Evolutionary conservation across 2,329 filamentous ascomycete genomes (phyloP).

Genomic region (Penicillium sp.): DNA sequence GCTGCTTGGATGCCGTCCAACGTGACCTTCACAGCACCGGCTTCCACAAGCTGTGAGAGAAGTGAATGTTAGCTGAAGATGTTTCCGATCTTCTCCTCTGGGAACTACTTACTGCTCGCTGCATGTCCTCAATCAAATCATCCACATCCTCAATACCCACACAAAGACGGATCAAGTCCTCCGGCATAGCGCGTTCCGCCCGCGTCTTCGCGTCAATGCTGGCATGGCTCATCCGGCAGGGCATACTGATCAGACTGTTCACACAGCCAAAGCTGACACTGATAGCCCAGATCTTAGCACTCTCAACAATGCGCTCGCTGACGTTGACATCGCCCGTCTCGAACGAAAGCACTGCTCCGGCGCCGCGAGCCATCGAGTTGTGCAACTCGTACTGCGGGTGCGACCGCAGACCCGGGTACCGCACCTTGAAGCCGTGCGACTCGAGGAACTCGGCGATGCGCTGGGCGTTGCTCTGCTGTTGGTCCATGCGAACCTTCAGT

Average conservation of each 20-base stretch:
- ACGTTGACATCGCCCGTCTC: conserved; percentile 85
- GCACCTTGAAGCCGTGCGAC: conserved; percentile 85
- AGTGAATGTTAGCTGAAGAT: conserved; percentile 9
- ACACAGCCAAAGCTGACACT: conserved; percentile 98
- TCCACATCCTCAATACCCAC: conserved; percentile 93
- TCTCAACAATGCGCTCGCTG: conserved; percentile 92
- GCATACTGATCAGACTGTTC: conserved; percentile 98
- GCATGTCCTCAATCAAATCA: conserved; percentile 91
- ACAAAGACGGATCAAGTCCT: conserved; percentile 93
- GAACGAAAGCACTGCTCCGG: conserved; percentile 92
- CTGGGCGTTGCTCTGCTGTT: conserved; percentile 92
- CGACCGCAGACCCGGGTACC: conserved; percentile 89
- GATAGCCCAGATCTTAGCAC: conserved; percentile 87
- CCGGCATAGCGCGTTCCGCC: conserved; percentile 85
- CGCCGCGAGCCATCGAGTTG: conserved; percentile 91
- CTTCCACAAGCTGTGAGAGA: conserved; percentile 74
- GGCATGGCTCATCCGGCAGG: conserved; percentile 98
- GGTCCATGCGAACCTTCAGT: conserved; percentile 96
- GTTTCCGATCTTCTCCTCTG: neutral
- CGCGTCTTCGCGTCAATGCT: conserved; percentile 96
- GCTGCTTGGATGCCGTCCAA: conserved; percentile 77
- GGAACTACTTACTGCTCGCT: conserved; percentile 73
- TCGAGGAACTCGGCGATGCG: conserved; percentile 92
- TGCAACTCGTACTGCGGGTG: conserved; percentile 97
- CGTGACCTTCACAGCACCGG: conserved; percentile 85